Evolutionary conservation across 495 filamentous ascomycete species (phyloP).

Genomic region (Pseudoneurospora amorphoporcata): DNA sequence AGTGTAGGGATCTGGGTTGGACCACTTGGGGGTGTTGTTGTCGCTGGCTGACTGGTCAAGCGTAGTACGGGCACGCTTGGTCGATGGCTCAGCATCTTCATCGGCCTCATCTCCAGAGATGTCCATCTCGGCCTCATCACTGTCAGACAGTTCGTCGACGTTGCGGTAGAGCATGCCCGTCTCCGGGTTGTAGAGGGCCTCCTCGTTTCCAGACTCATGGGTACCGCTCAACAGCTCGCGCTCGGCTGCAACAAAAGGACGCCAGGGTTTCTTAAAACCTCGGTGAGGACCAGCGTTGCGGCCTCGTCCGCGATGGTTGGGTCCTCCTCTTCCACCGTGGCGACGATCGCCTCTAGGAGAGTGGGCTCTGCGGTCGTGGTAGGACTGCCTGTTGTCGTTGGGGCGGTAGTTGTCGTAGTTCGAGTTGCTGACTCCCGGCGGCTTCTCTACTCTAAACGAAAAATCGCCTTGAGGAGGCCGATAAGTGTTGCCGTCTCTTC

Average conservation of each 20-base stretch:
- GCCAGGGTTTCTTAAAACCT: constrained; percentile 3
- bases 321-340: not conserved
- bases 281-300: not conserved
- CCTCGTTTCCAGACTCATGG: constrained; percentile 22
- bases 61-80: constrained; percentile 35
- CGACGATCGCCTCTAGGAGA: not conserved
- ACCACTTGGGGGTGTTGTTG: constrained; percentile 62
- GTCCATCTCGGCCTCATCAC: constrained; percentile 68
- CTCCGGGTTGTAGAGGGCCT: constrained; percentile 26
- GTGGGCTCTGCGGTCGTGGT: not conserved
- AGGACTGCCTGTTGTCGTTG: constrained; percentile 1
- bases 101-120: constrained; percentile 40
- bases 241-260: constrained; percentile 22
- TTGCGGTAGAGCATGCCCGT: constrained; percentile 33
- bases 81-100: constrained; percentile 37
- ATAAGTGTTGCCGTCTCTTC: constrained; percentile 10
- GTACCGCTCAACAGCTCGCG: constrained; percentile 29
- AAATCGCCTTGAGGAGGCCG: constrained; percentile 35
- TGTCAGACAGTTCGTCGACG: constrained; percentile 56
- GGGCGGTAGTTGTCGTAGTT: constrained; percentile 13
- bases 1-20: constrained; percentile 88
- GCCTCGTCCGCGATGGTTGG: not conserved
- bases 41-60: constrained; percentile 26
- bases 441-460: constrained; percentile 33
- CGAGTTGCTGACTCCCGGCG: constrained; percentile 24